These are phyloP conservation scores for Pezicula carpinea DNA, from an alignment of 2,329 filamentous ascomycete species.

Conservation along the genomic window DNA sequence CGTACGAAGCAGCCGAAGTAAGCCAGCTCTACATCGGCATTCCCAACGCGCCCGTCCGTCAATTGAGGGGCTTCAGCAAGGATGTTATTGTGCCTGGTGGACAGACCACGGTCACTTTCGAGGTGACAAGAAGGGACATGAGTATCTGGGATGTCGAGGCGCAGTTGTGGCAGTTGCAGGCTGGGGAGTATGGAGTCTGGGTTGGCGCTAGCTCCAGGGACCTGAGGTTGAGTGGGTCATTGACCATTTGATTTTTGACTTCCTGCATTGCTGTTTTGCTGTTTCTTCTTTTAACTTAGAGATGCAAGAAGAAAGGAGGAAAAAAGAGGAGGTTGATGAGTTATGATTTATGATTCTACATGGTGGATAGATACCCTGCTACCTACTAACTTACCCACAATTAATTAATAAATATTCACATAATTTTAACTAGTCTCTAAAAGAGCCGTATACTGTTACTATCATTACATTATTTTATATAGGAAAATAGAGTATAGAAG, in stretches of 20 bases:
- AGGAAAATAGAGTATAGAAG: no score
- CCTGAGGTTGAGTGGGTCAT: slow-evolving; percentile 10
- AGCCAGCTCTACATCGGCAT: slow-evolving; percentile 42
- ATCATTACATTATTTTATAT: no score
- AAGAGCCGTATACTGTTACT: no score
- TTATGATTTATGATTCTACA: no score
- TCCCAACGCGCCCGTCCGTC: slow-evolving; percentile 32
- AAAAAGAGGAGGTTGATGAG: no score
- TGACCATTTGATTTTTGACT: slow-evolving; percentile 1
- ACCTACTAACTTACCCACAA: no score
- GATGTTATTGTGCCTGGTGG: slow-evolving; percentile 45
- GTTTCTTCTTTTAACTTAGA: no score
- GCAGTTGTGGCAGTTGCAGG: slow-evolving; percentile 69
- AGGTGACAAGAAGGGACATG: slow-evolving; percentile 73
- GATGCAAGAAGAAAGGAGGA: no score
- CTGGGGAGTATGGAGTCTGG: slow-evolving; percentile 13
- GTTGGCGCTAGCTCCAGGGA: slow-evolving; percentile 20
- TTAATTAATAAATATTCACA: no score
- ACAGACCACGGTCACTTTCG: slow-evolving; percentile 58
- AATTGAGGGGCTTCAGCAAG: slow-evolving; percentile 12
- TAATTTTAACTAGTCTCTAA: no score
- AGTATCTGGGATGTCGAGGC: slow-evolving; percentile 73
- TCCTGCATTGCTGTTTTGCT: no score
- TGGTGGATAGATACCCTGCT: no score
- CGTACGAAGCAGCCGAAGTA: slow-evolving; percentile 46